phyloP scores from a whole-genome alignment of 257 asterid genomes.

The Eucommia ulmoides region DNA sequence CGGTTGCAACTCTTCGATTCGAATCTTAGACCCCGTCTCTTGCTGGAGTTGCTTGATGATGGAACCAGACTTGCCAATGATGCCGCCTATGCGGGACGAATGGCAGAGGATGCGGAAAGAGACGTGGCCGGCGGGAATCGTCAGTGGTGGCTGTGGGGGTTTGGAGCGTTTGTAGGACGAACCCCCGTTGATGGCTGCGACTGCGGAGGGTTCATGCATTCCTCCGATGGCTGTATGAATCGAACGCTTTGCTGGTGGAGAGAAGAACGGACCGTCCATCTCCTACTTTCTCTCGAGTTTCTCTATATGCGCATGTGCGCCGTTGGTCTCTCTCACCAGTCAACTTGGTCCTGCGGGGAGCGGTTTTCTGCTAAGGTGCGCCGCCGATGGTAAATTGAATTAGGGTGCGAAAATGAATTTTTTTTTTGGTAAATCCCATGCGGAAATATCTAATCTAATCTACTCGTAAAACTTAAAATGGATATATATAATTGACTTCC shows the following conservation, averaged over 20 bases:
- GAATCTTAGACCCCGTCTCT: slow-evolving; percentile 39
- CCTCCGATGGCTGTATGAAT: neutral
- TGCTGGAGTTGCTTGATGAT: slow-evolving; percentile 57
- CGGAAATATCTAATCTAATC: too few relatives aligned
- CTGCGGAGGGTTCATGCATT: neutral
- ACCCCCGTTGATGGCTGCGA: slow-evolving; percentile 1
- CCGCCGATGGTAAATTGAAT: too few relatives aligned
- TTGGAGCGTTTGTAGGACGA: slow-evolving; percentile 12
- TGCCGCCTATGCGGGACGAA: slow-evolving; percentile 59
- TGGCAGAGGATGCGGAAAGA: slow-evolving; percentile 70
- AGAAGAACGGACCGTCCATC: neutral
- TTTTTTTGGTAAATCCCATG: too few relatives aligned
- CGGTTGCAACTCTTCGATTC: slow-evolving; percentile 37
- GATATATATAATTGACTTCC: too few relatives aligned
- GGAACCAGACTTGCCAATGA: slow-evolving; percentile 64
- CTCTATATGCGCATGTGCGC: too few relatives aligned
- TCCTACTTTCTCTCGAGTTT: too few relatives aligned
- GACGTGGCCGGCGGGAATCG: slow-evolving; percentile 36
- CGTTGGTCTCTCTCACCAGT: too few relatives aligned
- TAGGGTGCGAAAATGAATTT: too few relatives aligned
- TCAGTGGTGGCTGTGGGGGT: slow-evolving; percentile 27
- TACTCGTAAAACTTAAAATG: too few relatives aligned
- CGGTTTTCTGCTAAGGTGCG: too few relatives aligned
- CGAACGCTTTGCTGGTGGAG: slow-evolving; percentile 2
- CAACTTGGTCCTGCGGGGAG: too few relatives aligned